Conservation (phyloP, 495 filamentous ascomycete species). For the Astrothelium subdiscretum region DNA sequence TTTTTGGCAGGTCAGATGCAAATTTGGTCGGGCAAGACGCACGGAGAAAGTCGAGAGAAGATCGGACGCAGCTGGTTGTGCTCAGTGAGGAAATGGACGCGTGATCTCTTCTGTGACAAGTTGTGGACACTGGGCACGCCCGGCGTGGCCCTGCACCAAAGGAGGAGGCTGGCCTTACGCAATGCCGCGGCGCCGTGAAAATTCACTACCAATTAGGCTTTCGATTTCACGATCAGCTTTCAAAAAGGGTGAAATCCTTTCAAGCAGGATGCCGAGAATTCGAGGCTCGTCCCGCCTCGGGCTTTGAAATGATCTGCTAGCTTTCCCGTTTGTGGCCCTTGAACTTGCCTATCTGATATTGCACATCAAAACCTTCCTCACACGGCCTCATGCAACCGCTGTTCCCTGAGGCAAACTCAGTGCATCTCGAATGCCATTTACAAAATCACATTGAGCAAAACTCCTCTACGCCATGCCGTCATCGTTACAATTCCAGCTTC, state of each 20-base stretch:
- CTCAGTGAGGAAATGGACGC: neutral
- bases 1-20: neutral
- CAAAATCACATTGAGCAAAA: neutral
- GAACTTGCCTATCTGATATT: neutral
- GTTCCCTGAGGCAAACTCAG: neutral
- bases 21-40: no score
- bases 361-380: neutral
- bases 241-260: neutral
- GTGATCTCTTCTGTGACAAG: neutral
- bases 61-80: neutral
- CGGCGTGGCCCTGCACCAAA: neutral
- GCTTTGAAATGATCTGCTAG: neutral
- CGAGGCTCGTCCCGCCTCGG: neutral
- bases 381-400: neutral
- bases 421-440: neutral
- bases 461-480: neutral
- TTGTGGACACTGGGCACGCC: neutral
- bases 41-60: no score
- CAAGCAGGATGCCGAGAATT: neutral
- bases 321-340: neutral
- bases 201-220: neutral
- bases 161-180: neutral
- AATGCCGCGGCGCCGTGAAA: neutral
- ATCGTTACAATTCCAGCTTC: neutral
- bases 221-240: neutral